Evolutionary conservation across 2,329 filamentous ascomycete species (phyloP).

Genomic region (Alternaria solani): DNA sequence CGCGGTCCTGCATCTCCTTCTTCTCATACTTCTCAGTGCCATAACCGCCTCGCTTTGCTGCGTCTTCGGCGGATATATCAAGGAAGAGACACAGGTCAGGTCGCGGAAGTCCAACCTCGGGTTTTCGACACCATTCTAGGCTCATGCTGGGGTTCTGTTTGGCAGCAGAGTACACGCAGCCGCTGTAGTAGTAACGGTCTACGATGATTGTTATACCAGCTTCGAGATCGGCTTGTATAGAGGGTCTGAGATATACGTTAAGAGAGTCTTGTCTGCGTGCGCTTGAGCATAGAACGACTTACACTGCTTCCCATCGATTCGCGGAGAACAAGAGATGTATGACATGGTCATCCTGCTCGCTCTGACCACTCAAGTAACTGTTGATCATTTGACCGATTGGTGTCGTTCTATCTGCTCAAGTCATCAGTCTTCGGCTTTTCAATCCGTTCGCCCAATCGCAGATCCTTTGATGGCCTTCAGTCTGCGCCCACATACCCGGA

Average conservation of each 20-base stretch:
- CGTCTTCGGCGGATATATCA: constrained; percentile 77
- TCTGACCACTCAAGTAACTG: constrained; percentile 75
- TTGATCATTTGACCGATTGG: constrained; percentile 89
- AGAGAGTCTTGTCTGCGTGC: background rate
- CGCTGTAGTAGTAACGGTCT: constrained; percentile 95
- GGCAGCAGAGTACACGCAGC: constrained; percentile 90
- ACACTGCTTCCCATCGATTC: constrained; percentile 81
- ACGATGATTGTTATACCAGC: constrained; percentile 79
- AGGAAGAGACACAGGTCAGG: constrained; percentile 91
- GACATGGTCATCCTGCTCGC: constrained; percentile 82
- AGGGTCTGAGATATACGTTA: background rate
- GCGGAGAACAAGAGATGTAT: constrained; percentile 91
- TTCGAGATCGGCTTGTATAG: constrained; percentile 56
- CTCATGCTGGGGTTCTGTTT: constrained; percentile 76
- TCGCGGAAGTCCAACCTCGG: constrained; percentile 84
- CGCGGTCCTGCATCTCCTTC: constrained; percentile 79
- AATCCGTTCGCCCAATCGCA: background rate
- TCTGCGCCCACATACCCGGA: constrained; percentile 61
- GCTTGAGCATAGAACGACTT: background rate
- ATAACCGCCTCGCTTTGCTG: constrained; percentile 81
- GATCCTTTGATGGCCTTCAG: background rate
- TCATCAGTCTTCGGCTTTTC: background rate
- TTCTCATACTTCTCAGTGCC: constrained; percentile 90
- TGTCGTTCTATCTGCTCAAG: constrained; percentile 74
- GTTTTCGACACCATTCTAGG: constrained; percentile 81